phyloP scores from a whole-genome alignment of 2,329 filamentous ascomycete species.

The Fusarium beomiforme region DNA sequence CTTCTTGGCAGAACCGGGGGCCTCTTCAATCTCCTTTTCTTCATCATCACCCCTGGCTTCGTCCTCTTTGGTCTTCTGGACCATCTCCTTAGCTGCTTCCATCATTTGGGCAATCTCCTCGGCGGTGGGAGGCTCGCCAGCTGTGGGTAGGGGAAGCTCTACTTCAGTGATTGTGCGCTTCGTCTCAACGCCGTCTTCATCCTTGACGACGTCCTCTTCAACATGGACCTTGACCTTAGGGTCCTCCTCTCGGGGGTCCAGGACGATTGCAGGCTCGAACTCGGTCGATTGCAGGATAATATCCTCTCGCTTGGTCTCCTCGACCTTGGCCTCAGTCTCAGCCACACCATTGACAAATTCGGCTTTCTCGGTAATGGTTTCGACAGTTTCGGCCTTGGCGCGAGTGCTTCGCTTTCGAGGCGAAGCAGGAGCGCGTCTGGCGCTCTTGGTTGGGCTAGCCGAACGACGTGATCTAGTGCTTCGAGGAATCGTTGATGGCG shows the following conservation, averaged over 20 bases:
- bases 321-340: slow-evolving; percentile 23
- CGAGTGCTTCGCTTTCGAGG: slow-evolving; percentile 65
- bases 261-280: slow-evolving; percentile 58
- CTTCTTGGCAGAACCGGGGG: slow-evolving; percentile 58
- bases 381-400: slow-evolving; percentile 53
- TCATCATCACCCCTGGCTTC: slow-evolving; percentile 54
- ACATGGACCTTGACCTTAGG: slow-evolving; percentile 75
- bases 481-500: slow-evolving; percentile 56
- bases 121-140: slow-evolving; percentile 74
- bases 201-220: slow-evolving; percentile 68
- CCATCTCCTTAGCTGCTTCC: slow-evolving; percentile 87
- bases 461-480: slow-evolving; percentile 64
- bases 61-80: slow-evolving; percentile 69
- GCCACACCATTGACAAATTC: slow-evolving; percentile 44
- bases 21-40: slow-evolving; percentile 48
- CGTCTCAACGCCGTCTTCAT: slow-evolving; percentile 68
- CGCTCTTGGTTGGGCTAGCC: slow-evolving; percentile 64
- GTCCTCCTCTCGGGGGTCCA: slow-evolving; percentile 65
- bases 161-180: slow-evolving; percentile 79
- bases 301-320: slow-evolving; percentile 47
- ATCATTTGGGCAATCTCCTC: slow-evolving; percentile 87
- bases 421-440: slow-evolving; percentile 59
- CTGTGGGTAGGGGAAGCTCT: slow-evolving; percentile 70
- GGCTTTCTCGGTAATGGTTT: slow-evolving; percentile 42
- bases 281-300: slow-evolving; percentile 58